Conservation (phyloP, 176 grass and related monocot species). For the Carex kokanica region DNA sequence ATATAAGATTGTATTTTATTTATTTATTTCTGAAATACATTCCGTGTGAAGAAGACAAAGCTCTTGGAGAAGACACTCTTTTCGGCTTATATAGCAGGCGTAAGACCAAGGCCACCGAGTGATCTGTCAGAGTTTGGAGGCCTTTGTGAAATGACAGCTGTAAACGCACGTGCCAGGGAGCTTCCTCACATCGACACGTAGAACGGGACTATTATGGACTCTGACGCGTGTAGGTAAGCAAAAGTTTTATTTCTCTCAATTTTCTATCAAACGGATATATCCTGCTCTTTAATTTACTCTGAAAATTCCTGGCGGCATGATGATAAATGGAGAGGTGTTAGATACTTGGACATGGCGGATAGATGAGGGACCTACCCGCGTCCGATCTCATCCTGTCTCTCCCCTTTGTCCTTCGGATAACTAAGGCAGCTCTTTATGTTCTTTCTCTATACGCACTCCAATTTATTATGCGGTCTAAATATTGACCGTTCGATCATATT, state of each 20-base stretch:
- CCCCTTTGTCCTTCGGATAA: conserved; percentile 31
- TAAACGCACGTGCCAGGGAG: conserved; percentile 22
- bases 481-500: neutral
- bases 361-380: neutral
- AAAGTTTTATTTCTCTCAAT: neutral
- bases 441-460: neutral
- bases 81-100: neutral
- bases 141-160: conserved; percentile 26
- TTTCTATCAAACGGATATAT: neutral
- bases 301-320: neutral
- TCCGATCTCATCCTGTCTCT: conserved; percentile 40
- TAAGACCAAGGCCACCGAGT: neutral
- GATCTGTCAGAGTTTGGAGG: neutral
- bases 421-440: neutral
- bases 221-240: conserved; percentile 9
- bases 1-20: too few species aligned
- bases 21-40: too few species aligned
- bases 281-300: neutral
- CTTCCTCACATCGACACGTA: conserved; percentile 29
- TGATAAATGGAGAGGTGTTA: neutral
- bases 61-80: neutral
- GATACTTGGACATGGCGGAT: neutral
- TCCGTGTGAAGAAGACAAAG: too few species aligned
- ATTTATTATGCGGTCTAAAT: neutral
- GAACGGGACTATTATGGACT: neutral